Percentiles rank a stretch among this genome's conserved stretches.
These are phyloP conservation scores for Gorgonomyces haynaldii DNA, from an alignment of 192 early-diverging fungal species.

Conservation along the genomic window DNA sequence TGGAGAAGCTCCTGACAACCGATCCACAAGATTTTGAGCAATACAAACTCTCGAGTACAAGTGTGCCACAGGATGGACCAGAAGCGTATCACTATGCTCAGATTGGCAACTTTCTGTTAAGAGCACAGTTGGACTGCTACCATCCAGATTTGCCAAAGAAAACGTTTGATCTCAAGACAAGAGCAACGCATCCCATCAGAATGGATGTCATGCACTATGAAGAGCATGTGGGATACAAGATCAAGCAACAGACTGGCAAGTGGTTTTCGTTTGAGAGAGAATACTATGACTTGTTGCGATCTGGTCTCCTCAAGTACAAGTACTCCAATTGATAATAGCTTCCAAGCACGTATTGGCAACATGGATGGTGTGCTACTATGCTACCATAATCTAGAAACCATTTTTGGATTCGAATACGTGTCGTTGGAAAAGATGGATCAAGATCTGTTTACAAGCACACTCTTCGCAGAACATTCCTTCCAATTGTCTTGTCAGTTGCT, in stretches of 20 bases:
- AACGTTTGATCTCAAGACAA: constrained; percentile 88
- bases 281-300: constrained; percentile 87
- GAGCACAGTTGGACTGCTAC: constrained; percentile 82
- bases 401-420: constrained; percentile 95
- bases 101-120: constrained; percentile 62
- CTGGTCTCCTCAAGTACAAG: constrained; percentile 77
- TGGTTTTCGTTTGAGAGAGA: constrained; percentile 81
- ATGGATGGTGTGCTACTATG: constrained; percentile 93
- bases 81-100: constrained; percentile 63
- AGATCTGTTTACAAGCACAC: constrained; percentile 56
- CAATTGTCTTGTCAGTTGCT: constrained; percentile 47
- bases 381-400: constrained; percentile 79
- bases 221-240: constrained; percentile 50
- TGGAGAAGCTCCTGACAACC: constrained; percentile 76
- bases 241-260: constrained; percentile 53
- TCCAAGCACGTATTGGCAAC: constrained; percentile 83
- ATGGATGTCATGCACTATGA: constrained; percentile 68
- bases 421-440: constrained; percentile 71
- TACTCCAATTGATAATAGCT: constrained; percentile 33
- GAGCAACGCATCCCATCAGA: constrained; percentile 69
- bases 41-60: not conserved
- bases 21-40: constrained; percentile 51
- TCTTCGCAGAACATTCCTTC: constrained; percentile 64
- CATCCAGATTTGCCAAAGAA: constrained; percentile 60
- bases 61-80: constrained; percentile 23